Evolutionary conservation across 371 early-diverging fungal genomes (phyloP).

Genomic region (Vittaforma corneae): DNA sequence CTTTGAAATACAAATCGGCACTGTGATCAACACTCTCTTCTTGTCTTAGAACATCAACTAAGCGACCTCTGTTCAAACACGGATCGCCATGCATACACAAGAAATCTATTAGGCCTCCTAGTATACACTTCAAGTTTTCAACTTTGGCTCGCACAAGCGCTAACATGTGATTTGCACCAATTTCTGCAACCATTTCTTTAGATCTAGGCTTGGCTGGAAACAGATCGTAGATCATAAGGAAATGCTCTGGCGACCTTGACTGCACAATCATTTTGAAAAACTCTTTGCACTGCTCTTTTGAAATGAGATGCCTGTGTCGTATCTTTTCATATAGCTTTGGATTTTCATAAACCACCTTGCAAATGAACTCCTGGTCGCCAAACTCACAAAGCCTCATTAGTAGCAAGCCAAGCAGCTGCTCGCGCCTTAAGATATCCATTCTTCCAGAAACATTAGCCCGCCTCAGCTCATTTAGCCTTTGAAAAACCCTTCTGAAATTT

Average conservation of each 20-base stretch:
- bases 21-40: no score
- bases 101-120: not conserved
- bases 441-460: slow-evolving; percentile 13
- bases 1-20: no score
- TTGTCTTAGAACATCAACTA: not conserved
- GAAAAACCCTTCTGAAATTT: slow-evolving; percentile 33
- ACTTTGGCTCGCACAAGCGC: no score
- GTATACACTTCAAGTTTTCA: no score
- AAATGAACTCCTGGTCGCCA: slow-evolving; percentile 20
- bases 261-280: slow-evolving; percentile 11
- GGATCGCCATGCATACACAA: not conserved
- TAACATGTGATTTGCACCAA: not conserved
- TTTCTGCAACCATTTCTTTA: not conserved
- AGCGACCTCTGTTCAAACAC: not conserved
- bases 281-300: slow-evolving; percentile 13
- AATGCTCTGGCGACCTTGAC: slow-evolving; percentile 7
- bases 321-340: slow-evolving; percentile 23
- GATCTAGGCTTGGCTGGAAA: not conserved
- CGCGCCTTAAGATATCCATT: not conserved
- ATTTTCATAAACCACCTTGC: slow-evolving; percentile 29
- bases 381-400: slow-evolving; percentile 8
- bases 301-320: not conserved
- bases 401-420: not conserved
- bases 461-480: slow-evolving; percentile 32
- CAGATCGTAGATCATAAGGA: slow-evolving; percentile 19